Conservation (phyloP, 495 filamentous ascomycete genomes). For the Tuber borchii region DNA sequence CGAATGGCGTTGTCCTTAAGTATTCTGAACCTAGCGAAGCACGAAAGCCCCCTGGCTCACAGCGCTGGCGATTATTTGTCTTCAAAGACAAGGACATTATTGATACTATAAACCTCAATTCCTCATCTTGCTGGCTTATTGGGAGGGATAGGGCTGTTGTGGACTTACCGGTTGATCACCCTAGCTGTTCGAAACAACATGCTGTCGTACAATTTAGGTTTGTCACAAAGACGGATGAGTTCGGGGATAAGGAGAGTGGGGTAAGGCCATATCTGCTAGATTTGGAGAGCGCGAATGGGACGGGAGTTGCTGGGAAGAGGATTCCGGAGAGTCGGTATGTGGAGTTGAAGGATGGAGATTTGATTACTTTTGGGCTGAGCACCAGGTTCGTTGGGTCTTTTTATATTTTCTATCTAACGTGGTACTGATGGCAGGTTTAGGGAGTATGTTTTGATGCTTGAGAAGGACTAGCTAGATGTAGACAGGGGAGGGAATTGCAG, state of each 20-base stretch:
- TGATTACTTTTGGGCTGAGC: constrained; percentile 80
- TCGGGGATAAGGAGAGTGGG: constrained; percentile 68
- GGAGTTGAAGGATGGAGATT: constrained; percentile 80
- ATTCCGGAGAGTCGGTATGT: constrained; percentile 71
- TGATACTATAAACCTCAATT: constrained; percentile 67
- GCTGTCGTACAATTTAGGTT: constrained; percentile 90
- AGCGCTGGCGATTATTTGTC: constrained; percentile 82
- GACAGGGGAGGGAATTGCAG: background rate
- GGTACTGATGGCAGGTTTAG: constrained; percentile 22
- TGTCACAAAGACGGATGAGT: constrained; percentile 74
- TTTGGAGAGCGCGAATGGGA: constrained; percentile 89
- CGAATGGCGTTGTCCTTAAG: constrained; percentile 73
- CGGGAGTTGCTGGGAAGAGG: constrained; percentile 66
- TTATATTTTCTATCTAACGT: background rate
- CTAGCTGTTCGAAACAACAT: constrained; percentile 88
- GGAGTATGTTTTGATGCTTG: constrained; percentile 78
- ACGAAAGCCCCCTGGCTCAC: constrained; percentile 70
- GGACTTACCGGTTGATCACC: constrained; percentile 79
- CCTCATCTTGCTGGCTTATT: constrained; percentile 81
- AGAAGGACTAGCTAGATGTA: constrained; percentile 25
- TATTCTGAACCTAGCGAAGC: constrained; percentile 94
- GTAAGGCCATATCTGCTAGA: constrained; percentile 92
- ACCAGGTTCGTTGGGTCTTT: constrained; percentile 48
- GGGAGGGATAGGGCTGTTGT: constrained; percentile 73
- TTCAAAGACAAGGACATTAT: constrained; percentile 80